Evolutionary conservation across 441 rosid species (phyloP), one percentile per base, ranked within the genome.

Genomic region (Gossypium schwendimanii): DNA sequence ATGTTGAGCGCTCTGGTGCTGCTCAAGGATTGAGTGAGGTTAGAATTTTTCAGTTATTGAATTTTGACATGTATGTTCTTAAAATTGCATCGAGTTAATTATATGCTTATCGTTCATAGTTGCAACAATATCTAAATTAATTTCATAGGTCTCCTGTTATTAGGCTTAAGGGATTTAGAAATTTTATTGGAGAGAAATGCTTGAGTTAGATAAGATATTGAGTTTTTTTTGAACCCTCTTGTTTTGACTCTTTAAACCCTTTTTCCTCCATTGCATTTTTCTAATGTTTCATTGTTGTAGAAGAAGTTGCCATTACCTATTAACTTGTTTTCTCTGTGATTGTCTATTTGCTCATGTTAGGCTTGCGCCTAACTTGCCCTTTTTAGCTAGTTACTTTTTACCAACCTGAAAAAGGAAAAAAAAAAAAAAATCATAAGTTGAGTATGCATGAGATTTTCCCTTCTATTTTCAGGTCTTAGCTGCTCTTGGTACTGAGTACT

Each of bases 21-120:
- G 98, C 98, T 63, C 98, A 94, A 85, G 98, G 99, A 59, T 84
- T 96, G 86, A 94, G 98, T 74, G 99, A 96, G 99, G 99, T 96
- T 80, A 71, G 84, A 65, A 57, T 62, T 63, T 55, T 65, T 71
- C 55, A 11, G 31, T 72, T 60, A 49, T 31, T 73, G 17, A 24
- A 52, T 63, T 55, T 33, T n/a, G 21, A 26, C 41, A 21, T 60
- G 31, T 23, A 28, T 4, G n/a, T 3, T 2, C 14, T 67, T n/a
- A 15, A 26, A 26, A 8, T 15, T 67, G 44, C 45, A n/a, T 49
- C 5, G 24, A 24, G 59, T 50, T 67, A 26, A 50, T 8, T 67
- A 6, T 5, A 24, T 15, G 11, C 26, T 67, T 67, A 26, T 50
- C 26, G 44, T 67, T 24, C 26, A 9, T 50, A 26, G 24, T 50